Evolutionary conservation across 2,329 filamentous ascomycete genomes (phyloP).

Genomic region (Metarhizium anisopliae): DNA sequence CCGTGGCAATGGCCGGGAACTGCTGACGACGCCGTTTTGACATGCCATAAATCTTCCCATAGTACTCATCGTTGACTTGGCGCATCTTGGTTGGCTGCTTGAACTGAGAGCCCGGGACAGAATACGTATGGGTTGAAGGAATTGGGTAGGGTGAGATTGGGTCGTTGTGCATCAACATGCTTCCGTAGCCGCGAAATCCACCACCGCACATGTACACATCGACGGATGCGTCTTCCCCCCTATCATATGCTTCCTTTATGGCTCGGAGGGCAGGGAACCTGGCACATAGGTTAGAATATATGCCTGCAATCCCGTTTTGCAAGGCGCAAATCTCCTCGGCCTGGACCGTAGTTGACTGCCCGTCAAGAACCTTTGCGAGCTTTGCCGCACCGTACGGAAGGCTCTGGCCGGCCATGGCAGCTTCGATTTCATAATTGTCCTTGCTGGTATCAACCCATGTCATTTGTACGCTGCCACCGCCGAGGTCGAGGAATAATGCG

Average conservation of each 20-base stretch:
- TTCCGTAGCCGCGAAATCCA: constrained; percentile 85
- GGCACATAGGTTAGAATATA: constrained; percentile 45
- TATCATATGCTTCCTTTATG: constrained; percentile 26
- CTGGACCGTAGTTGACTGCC: constrained; percentile 28
- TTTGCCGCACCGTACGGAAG: constrained; percentile 54
- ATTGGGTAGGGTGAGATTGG: constrained; percentile 71
- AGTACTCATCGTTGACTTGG: constrained; percentile 36
- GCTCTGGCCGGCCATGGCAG: constrained; percentile 46
- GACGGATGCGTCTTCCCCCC: constrained; percentile 33
- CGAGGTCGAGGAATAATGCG: constrained; percentile 79
- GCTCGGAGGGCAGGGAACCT: constrained; percentile 40
- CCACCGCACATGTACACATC: constrained; percentile 82
- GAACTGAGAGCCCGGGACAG: constrained; percentile 53
- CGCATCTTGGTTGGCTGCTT: constrained; percentile 42
- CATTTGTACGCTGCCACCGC: constrained; percentile 62
- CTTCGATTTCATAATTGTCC: constrained; percentile 39
- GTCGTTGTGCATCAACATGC: constrained; percentile 75
- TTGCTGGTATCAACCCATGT: constrained; percentile 48
- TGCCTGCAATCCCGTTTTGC: constrained; percentile 44
- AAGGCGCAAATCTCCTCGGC: constrained; percentile 46
- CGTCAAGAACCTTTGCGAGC: constrained; percentile 40
- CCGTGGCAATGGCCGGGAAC: constrained; percentile 73
- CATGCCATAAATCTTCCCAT: constrained; percentile 62
- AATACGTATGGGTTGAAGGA: constrained; percentile 72
- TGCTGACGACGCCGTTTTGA: constrained; percentile 72